These are phyloP conservation scores for Boletus reticuloceps DNA, from an alignment of 768 basidiomycete species.

Conservation along the genomic window DNA sequence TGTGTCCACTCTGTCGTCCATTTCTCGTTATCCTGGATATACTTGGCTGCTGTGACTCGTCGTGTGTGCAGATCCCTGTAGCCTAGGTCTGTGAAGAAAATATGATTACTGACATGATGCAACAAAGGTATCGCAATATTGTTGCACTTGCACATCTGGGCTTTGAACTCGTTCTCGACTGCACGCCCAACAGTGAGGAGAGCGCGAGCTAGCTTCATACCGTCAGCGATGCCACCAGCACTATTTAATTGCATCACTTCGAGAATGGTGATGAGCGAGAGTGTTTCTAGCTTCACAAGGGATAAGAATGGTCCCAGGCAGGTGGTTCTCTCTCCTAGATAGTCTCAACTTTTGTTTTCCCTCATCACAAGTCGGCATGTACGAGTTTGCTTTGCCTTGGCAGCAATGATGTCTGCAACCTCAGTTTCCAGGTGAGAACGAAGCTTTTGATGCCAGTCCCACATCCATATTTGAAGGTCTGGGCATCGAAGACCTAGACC, in stretches of 20 bases:
- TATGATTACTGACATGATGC: conserved; percentile 28
- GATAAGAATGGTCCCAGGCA: conserved; percentile 68
- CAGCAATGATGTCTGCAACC: conserved; percentile 42
- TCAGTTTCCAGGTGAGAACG: conserved; percentile 47
- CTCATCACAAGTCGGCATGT: not conserved
- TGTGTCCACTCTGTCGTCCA: conserved; percentile 89
- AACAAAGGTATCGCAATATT: conserved; percentile 49
- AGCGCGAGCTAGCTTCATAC: conserved; percentile 88
- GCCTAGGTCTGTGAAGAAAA: conserved; percentile 57
- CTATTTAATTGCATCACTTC: conserved; percentile 84
- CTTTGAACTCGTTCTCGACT: conserved; percentile 89
- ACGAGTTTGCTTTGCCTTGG: conserved; percentile 33
- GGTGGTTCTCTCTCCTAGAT: conserved; percentile 9
- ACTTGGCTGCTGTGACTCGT: conserved; percentile 63
- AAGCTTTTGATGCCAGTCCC: conserved; percentile 77
- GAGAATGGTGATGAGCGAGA: conserved; percentile 86
- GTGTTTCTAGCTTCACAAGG: conserved; percentile 70
- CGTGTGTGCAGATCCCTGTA: conserved; percentile 62
- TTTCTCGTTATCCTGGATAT: conserved; percentile 61
- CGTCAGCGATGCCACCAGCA: conserved; percentile 70
- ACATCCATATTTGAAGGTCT: conserved; percentile 80
- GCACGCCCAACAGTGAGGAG: conserved; percentile 77
- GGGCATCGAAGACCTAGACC: conserved; percentile 43
- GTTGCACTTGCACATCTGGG: conserved; percentile 68
- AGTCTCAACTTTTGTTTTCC: not conserved